Percentiles rank a stretch among this genome's conserved stretches.
These are phyloP conservation scores for Globisporangium solare DNA, from an alignment of 352 stramenopile species.

Conservation along the genomic window DNA sequence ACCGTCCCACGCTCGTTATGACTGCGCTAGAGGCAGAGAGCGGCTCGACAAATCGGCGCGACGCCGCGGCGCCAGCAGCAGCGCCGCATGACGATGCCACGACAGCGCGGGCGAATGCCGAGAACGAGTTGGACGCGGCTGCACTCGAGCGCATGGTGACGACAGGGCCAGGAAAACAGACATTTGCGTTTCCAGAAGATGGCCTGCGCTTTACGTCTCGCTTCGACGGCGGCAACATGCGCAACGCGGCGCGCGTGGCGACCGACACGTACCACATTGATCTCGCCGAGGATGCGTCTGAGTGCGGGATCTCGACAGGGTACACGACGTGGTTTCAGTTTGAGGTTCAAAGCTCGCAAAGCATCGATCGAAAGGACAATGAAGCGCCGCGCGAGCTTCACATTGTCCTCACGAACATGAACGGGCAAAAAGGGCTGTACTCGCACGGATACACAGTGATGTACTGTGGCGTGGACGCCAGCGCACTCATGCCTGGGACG, in stretches of 20 bases:
- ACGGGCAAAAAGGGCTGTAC: slow-evolving; percentile 35
- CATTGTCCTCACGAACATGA: slow-evolving; percentile 37
- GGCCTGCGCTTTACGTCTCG: slow-evolving; percentile 29
- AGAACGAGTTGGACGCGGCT: not conserved
- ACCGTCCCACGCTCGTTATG: too few species aligned
- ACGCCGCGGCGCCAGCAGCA: too few species aligned
- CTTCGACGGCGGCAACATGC: slow-evolving; percentile 37
- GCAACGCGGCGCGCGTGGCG: slow-evolving; percentile 11
- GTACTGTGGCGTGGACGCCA: slow-evolving; percentile 20
- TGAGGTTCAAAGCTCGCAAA: slow-evolving; percentile 11
- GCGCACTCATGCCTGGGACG: slow-evolving; percentile 1
- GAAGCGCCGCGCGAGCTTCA: slow-evolving; percentile 8
- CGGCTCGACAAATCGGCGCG: not conserved
- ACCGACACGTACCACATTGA: slow-evolving; percentile 25
- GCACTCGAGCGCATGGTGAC: slow-evolving; percentile 17
- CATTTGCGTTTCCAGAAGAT: slow-evolving; percentile 24
- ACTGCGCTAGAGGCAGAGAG: too few species aligned
- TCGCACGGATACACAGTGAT: slow-evolving; percentile 29
- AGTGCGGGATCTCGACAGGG: slow-evolving; percentile 32
- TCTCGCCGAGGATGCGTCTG: slow-evolving; percentile 36
- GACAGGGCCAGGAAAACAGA: slow-evolving; percentile 28
- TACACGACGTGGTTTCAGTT: slow-evolving; percentile 53
- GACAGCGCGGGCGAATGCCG: not conserved
- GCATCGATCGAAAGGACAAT: too few species aligned
- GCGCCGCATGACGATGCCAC: too few species aligned